Evolutionary conservation across 148 eudicot species (phyloP), one percentile per base, ranked within the genome.

Genomic region (Hydrangea macrophylla): DNA sequence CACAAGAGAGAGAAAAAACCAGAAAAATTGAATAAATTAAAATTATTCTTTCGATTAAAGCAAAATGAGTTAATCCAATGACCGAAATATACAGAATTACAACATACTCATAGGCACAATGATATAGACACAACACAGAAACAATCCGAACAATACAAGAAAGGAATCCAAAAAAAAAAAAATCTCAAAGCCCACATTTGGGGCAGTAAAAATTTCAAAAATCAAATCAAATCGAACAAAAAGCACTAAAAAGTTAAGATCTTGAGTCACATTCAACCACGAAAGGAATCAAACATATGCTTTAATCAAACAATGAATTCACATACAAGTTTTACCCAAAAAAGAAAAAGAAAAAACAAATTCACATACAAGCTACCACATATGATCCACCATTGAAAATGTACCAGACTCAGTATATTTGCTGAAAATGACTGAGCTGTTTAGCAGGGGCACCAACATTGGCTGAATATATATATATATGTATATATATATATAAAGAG

Each of bases 191-290:
- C 62, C 27, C 13, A 53, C 73, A 66, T 59, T 72, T 67, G 17
- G 1, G 30, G 7, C 30, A 13, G 32, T 18, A 48, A 71, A 33
- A 62, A n/a, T n/a, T n/a, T n/a, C n/a, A n/a, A n/a, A n/a, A n/a
- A n/a, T n/a, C n/a, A n/a, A n/a, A 53, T 24, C 55, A 57, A 70
- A 65, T 67, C 61, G 37, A 55, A 54, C 63, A 56, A 10, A n/a
- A 70, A 66, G 44, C 0, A 48, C 15, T 54, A 37, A 67, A 59
- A 85, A 79, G 81, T 24, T 42, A 42, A 77, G 83, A 90, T 84
- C 90, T 85, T 82, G 73, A 79, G 82, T 75, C 69, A 69, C 75
- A 77, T 68, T 70, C 70, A 78, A 54, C 69, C 81, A 83, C 76
- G 84, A 72, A 84, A 79, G 70, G 84, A 80, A 85, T 72, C 64